These are phyloP conservation scores for Lepraria neglecta DNA, from an alignment of 495 filamentous ascomycete genomes.

Conservation along the genomic window DNA sequence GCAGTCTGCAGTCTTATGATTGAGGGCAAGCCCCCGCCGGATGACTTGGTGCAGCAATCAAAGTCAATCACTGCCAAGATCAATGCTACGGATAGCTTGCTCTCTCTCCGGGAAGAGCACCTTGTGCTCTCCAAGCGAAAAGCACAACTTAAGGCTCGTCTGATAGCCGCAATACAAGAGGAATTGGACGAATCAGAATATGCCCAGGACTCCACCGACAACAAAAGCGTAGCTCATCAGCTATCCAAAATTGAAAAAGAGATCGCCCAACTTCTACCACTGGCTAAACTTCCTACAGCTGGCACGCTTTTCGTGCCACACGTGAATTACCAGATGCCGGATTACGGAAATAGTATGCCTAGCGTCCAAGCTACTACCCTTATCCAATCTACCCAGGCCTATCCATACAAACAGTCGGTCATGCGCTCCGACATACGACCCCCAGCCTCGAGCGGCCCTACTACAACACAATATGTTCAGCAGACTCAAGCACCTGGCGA, in stretches of 20 bases:
- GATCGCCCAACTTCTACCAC: constrained; percentile 16
- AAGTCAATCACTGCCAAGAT: constrained; percentile 24
- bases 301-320: not conserved
- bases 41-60: constrained; percentile 20
- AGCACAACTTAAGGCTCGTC: constrained; percentile 19
- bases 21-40: constrained; percentile 12
- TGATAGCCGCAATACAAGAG: constrained; percentile 21
- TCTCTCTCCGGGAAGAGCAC: constrained; percentile 23
- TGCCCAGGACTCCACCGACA: constrained; percentile 17
- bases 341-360: not conserved
- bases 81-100: constrained; percentile 24
- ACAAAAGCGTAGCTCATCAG: constrained; percentile 9
- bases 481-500: constrained; percentile 23
- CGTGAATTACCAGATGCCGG: not conserved
- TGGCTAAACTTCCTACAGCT: constrained; percentile 15
- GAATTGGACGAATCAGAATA: constrained; percentile 14
- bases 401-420: not conserved
- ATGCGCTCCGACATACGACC: not conserved
- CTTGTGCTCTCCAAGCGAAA: constrained; percentile 15
- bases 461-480: constrained; percentile 26
- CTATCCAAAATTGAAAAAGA: constrained; percentile 22
- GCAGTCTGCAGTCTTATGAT: constrained; percentile 17
- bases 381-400: constrained; percentile 25
- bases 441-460: constrained; percentile 7
- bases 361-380: constrained; percentile 19